Base-by-base conservation (phyloP, 2,329 filamentous ascomycete genomes). In the Salinomyces thailandicus region DNA sequence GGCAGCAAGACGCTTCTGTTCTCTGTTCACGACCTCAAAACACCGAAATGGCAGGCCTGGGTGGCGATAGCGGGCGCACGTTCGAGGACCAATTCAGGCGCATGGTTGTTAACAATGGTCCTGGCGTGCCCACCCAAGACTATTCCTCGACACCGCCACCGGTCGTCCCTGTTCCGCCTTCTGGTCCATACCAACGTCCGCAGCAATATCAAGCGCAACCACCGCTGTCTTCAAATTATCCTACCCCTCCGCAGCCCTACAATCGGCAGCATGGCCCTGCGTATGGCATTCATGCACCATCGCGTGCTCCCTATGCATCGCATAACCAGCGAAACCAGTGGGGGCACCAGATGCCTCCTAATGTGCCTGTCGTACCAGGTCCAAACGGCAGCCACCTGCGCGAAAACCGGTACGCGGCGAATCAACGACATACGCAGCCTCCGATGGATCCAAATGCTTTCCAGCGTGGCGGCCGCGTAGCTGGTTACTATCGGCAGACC, bases 11-110 rank as follows among this genome's bases (percentile, higher is more conserved):
- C n/a, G n/a, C n/a, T n/a, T n/a, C n/a, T n/a, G n/a, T n/a, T n/a
- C n/a, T n/a, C n/a, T n/a, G n/a, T n/a, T n/a, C n/a, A n/a, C n/a
- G n/a, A n/a, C n/a, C n/a, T n/a, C n/a, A n/a, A n/a, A n/a, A n/a
- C 29, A 26, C 22, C 22, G n/a, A 26, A 8, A 26, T 26, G 22
- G 22, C 9, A 8, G 22, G 22, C 22, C 9, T n/a, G 9, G 22
- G 22, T n/a, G n/a, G n/a, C n/a, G 4, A n/a, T 9, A 8, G 15
- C 11, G 11, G 11, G 15, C 11, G 14, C 4, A 37, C 36, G n/a
- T 59, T 79, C 5, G 77, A 81, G 50, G 64, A 71, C 33, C 72
- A 69, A 36, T 59, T 81, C 26, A 70, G 75, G 31, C 66, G 62
- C 41, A 68, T 82, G 55, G 78, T 78, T 18, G 62, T 81, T 43